A percentile compares a stretch with the other conserved stretches of the same genome.
Conservation (phyloP, 768 basidiomycete genomes). For the Lactarius evosmus region DNA sequence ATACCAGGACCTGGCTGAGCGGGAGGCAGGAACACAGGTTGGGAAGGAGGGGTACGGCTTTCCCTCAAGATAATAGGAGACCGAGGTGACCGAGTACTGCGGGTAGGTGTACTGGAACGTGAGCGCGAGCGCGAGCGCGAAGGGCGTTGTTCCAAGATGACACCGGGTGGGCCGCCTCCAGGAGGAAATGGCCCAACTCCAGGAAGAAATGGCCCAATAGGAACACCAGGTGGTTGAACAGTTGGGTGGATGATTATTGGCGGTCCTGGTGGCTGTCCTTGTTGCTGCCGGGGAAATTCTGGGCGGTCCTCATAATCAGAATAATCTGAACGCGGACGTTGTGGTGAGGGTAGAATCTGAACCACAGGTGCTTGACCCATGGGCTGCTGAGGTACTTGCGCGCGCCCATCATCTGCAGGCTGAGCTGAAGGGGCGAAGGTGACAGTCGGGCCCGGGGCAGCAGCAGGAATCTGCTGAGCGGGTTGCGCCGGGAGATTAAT, state of each 20-base stretch:
- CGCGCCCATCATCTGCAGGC: background rate
- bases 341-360: background rate
- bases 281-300: background rate
- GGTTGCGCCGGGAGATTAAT: constrained; percentile 14
- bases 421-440: constrained; percentile 4
- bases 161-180: background rate
- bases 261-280: too few relatives aligned
- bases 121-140: background rate
- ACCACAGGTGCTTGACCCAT: background rate
- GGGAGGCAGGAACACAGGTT: background rate
- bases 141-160: background rate
- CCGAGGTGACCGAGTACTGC: background rate
- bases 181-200: background rate
- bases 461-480: background rate
- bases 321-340: background rate
- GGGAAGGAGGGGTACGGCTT: background rate
- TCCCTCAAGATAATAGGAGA: background rate
- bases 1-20: background rate
- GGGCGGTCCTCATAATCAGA: constrained; percentile 9
- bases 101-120: background rate
- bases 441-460: background rate
- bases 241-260: constrained; percentile 20
- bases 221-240: background rate
- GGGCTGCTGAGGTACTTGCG: background rate
- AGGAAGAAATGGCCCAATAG: background rate